Evolutionary conservation across 345 rosid species (phyloP), one percentile per base, ranked within the genome.

Genomic region (Litchi chinensis): DNA sequence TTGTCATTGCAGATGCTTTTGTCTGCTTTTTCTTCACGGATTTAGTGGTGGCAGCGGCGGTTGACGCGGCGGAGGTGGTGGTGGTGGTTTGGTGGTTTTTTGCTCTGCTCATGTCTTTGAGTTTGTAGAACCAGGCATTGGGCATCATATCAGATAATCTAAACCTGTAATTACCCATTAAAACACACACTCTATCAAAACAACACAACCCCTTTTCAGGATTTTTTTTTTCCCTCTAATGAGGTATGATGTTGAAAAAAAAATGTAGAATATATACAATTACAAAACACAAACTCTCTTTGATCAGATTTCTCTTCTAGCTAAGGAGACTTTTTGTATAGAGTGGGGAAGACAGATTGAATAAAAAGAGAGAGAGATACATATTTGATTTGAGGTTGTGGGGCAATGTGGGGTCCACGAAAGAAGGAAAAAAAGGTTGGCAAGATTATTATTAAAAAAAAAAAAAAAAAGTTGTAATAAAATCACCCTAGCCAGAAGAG

Each of bases 71-170:
- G 65, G 18, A 60, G n/a, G n/a, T 0, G 71, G 39, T 59, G 32
- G 19, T 11, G 80, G 65, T 43, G 54, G 1, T 50, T 41, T 21
- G 19, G 13, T 79, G 82, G 82, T 71, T 85, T 74, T 60, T 76
- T 22, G 81, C 68, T 67, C 64, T 84, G 66, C 87, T 86, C 87
- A 90, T 87, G 82, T 86, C 89, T 73, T 76, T 92, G 43, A 93
- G 94, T 89, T 87, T 95, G 95, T 87, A 84, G 68, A 95, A 86
- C 97, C 98, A 95, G 64, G 94, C 90, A 83, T 90, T 90, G 19
- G 98, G 97, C 79, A 95, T 84, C 87, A 95, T 88, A 78, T 91
- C 93, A 18, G 95, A 88, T n/a, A 91, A 79, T 66, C 84, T 92
- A 75, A 93, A 91, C 86, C 87, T 92, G 91, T 86, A 79, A 67